phyloP scores from a whole-genome alignment of 176 grass and related monocot genomes.

The Oropetium thomaeum region DNA sequence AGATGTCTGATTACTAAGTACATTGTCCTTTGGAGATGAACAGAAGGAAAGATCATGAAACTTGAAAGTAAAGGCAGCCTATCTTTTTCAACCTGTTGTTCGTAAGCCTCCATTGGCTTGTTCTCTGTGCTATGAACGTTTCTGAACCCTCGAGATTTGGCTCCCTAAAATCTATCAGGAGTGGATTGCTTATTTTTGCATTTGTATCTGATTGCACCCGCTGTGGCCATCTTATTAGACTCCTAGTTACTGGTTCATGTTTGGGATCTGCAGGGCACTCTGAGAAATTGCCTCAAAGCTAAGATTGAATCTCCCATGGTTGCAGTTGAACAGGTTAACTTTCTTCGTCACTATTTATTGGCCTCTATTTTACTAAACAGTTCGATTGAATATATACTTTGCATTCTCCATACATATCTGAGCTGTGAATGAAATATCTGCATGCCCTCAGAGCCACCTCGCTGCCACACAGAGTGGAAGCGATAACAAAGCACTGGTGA shows the following conservation, averaged over 20 bases:
- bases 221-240: neutral
- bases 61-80: slow-evolving; percentile 10
- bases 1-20: slow-evolving; percentile 5
- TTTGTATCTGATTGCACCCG: slow-evolving; percentile 13
- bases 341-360: neutral
- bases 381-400: neutral
- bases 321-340: slow-evolving; percentile 54
- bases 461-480: slow-evolving; percentile 4
- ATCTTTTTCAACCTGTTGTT: slow-evolving; percentile 9
- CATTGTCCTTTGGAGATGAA: neutral
- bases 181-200: slow-evolving; percentile 11
- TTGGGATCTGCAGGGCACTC: slow-evolving; percentile 57
- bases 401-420: neutral
- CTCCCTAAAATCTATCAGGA: neutral
- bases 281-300: slow-evolving; percentile 64
- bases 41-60: neutral
- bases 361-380: neutral
- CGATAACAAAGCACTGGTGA: slow-evolving; percentile 25
- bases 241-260: slow-evolving; percentile 13
- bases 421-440: neutral
- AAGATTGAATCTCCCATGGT: slow-evolving; percentile 44
- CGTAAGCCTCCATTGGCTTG: neutral
- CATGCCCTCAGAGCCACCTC: slow-evolving; percentile 21
- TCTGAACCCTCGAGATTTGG: neutral
- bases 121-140: slow-evolving; percentile 7